Conservation (phyloP, 1,284 basidiomycete species). For the Ustilago cynodontis region DNA sequence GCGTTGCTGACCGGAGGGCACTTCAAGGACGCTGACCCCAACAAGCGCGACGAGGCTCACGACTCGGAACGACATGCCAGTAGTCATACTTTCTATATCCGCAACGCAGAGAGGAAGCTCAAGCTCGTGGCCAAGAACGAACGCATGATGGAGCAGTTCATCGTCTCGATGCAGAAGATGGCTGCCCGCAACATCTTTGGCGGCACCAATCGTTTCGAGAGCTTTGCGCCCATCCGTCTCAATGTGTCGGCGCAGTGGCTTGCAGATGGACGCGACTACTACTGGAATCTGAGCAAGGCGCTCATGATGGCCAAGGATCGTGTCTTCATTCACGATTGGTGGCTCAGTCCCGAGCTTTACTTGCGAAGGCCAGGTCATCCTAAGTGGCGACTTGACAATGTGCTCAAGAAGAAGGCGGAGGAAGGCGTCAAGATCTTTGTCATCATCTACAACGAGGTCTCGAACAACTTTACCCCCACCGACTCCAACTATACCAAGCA, state of each 20-base stretch:
- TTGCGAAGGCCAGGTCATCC: conserved; percentile 85
- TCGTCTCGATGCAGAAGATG: conserved; percentile 88
- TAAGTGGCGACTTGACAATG: conserved; percentile 86
- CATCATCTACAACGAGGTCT: conserved; percentile 89
- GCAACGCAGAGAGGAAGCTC: conserved; percentile 88
- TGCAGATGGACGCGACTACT: conserved; percentile 82
- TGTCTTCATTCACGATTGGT: conserved; percentile 70
- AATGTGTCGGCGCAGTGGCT: conserved; percentile 98
- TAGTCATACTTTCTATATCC: conserved; percentile 92
- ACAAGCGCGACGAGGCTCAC: conserved; percentile 33
- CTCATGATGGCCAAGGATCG: conserved; percentile 88
- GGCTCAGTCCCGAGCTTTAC: conserved; percentile 78
- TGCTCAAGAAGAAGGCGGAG: conserved; percentile 91
- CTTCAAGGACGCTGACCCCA: conserved; percentile 50
- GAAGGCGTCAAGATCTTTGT: conserved; percentile 97
- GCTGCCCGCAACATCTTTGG: conserved; percentile 84
- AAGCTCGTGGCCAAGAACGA: conserved; percentile 91
- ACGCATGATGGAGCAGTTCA: conserved; percentile 97
- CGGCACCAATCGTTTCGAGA: conserved; percentile 79
- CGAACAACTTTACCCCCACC: conserved; percentile 85
- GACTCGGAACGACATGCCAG: conserved; percentile 66
- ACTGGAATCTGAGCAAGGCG: conserved; percentile 85
- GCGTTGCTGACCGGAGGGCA: conserved; percentile 64
- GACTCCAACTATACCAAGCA: conserved; percentile 85
- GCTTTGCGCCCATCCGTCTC: conserved; percentile 91